These are phyloP conservation scores for Vararia minispora DNA, from an alignment of 768 basidiomycete species.

Conservation along the genomic window DNA sequence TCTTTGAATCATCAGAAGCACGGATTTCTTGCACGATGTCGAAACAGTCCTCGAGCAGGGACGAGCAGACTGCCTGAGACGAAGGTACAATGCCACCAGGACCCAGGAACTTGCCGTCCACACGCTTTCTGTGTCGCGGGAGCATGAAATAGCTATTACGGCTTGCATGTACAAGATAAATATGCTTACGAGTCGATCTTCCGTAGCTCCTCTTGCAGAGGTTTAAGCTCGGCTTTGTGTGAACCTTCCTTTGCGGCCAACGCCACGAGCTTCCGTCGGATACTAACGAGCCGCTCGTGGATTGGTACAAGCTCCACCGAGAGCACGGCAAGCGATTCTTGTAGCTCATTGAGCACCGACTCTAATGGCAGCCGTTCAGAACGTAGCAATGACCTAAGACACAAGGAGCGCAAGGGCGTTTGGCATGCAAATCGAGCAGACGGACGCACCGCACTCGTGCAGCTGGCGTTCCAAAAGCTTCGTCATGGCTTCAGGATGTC, in stretches of 20 bases:
- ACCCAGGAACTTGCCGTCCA: constrained; percentile 92
- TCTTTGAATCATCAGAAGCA: constrained; percentile 81
- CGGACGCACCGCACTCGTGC: constrained; percentile 74
- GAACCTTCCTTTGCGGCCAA: constrained; percentile 82
- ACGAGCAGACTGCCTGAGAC: constrained; percentile 86
- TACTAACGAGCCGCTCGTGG: constrained; percentile 78
- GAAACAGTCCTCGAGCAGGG: constrained; percentile 92
- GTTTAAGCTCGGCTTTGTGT: constrained; percentile 80
- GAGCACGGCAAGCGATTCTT: constrained; percentile 77
- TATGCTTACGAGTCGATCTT: constrained; percentile 90
- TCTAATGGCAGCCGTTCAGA: constrained; percentile 21
- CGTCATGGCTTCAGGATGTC: constrained; percentile 79
- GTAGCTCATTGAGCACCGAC: constrained; percentile 68
- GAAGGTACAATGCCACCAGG: constrained; percentile 83
- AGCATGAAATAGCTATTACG: constrained; percentile 1
- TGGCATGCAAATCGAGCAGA: neutral
- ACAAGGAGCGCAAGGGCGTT: neutral
- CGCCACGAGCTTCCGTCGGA: constrained; percentile 81
- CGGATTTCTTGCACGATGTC: constrained; percentile 93
- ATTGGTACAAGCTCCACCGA: constrained; percentile 85
- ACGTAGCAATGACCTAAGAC: neutral
- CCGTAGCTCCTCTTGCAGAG: constrained; percentile 83
- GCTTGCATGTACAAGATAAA: constrained; percentile 10
- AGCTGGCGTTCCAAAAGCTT: constrained; percentile 85
- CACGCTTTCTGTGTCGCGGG: constrained; percentile 52